Evolutionary conservation across 805 yeast genomes (phyloP), one percentile per base, ranked within the genome.

Genomic region (Wickerhamiella hasegawae): DNA sequence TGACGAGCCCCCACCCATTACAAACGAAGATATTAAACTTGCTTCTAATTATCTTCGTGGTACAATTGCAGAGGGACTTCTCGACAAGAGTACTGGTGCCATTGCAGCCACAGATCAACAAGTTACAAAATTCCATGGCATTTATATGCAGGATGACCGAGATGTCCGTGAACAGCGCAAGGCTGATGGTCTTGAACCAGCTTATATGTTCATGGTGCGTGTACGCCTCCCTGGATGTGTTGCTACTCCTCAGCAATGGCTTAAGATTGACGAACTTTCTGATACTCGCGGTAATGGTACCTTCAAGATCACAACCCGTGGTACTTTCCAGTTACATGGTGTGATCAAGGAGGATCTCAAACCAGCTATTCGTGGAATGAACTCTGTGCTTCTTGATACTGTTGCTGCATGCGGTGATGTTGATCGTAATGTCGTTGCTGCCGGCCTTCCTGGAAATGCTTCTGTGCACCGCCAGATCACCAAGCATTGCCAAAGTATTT

Each of bases 361-460:
- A 58, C 81, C 90, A 8, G 76, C 94, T 1, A 83, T 87, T 45
- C 76, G 93, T 63, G 94, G 87, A 26, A 84, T 87, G 76, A 87
- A 87, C 56, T 64, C 92, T 14, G 78, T 76, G 5, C 68, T 87
- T 48, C 69, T 87, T 77, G 97, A 90, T 54, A 85, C 96, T 6
- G 69, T 87, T 40, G 97, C 94, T 40, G 97, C 97, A 1, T 87
- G 96, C 67, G 97, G 97, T 66, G 97, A 87, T 63, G 97, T 87
- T 30, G 81, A 82, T 63, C 78, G 97, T 70, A 87, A 87, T 54
- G 95, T 87, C 30, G 87, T 85, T 76, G 69, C 80, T 36, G 71
- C 87, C 40, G 94, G 94, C n/a, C 64, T 82, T 22, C 96, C 96
- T 14, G 69, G 69, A 21, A 83, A 83, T 53, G 80, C 84, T 34